phyloP scores from a whole-genome alignment of 768 basidiomycete species.

The Amanita exitialis region DNA sequence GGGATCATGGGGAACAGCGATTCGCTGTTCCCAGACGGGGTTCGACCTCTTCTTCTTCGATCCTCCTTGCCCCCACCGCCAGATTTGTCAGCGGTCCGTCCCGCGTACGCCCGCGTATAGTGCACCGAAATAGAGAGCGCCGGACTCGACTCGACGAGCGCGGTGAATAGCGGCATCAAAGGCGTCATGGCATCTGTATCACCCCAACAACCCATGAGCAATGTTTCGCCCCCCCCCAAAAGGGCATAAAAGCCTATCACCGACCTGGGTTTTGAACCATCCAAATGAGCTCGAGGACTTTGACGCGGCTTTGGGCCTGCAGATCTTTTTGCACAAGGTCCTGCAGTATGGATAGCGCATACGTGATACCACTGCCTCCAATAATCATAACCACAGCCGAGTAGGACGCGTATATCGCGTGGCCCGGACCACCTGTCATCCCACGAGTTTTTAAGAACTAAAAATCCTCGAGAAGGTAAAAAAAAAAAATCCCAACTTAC shows the following conservation, averaged over 20 bases:
- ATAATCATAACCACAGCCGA: slow-evolving; percentile 59
- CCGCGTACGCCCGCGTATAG: background rate
- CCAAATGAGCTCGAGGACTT: slow-evolving; percentile 63
- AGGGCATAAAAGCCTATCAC: slow-evolving; percentile 9
- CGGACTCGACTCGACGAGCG: background rate
- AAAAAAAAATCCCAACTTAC: slow-evolving; percentile 17
- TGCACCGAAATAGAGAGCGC: slow-evolving; percentile 1
- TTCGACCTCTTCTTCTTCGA: background rate
- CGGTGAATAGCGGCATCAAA: background rate
- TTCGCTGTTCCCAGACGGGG: background rate
- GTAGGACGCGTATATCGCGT: slow-evolving; percentile 52
- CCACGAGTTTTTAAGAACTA: slow-evolving; percentile 5
- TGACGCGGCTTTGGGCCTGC: slow-evolving; percentile 39
- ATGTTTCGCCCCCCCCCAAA: too few species aligned
- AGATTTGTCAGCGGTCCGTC: background rate
- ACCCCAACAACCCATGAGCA: background rate
- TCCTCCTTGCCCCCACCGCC: background rate
- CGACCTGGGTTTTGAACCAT: slow-evolving; percentile 40
- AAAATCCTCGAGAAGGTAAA: too few species aligned
- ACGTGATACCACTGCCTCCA: slow-evolving; percentile 75
- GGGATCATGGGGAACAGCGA: background rate
- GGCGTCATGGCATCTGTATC: background rate
- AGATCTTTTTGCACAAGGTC: slow-evolving; percentile 55
- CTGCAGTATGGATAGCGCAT: slow-evolving; percentile 49
- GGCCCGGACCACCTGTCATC: slow-evolving; percentile 43